A percentile compares a stretch with the other conserved stretches of the same genome.
Conservation (phyloP, 2,329 filamentous ascomycete species). For the Fusarium albosuccineum region DNA sequence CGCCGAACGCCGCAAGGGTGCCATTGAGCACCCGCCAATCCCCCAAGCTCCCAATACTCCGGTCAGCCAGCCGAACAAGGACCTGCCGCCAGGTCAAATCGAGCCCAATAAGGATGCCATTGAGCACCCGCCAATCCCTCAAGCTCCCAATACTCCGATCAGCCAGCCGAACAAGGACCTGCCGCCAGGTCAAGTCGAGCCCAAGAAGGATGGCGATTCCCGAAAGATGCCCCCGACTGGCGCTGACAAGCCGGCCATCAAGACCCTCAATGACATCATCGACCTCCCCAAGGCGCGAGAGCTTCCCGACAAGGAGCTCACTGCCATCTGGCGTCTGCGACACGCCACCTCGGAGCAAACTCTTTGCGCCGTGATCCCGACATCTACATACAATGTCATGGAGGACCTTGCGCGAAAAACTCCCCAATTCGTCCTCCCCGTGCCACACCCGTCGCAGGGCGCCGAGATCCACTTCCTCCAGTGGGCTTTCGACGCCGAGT, state of each 20-base stretch:
- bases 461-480: slow-evolving; percentile 97
- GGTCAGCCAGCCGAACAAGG: slow-evolving; percentile 53
- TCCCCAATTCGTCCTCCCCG: slow-evolving; percentile 91
- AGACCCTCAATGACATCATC: slow-evolving; percentile 69
- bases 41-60: slow-evolving; percentile 55
- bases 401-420: slow-evolving; percentile 77
- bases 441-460: slow-evolving; percentile 76
- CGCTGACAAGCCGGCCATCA: slow-evolving; percentile 52
- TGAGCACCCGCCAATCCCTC: slow-evolving; percentile 55
- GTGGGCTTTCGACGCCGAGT: slow-evolving; percentile 85
- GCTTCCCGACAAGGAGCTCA: slow-evolving; percentile 85
- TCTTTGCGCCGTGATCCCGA: slow-evolving; percentile 86
- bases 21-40: slow-evolving; percentile 59
- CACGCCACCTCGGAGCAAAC: slow-evolving; percentile 80
- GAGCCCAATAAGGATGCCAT: slow-evolving; percentile 66
- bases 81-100: slow-evolving; percentile 46
- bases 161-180: slow-evolving; percentile 53
- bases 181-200: slow-evolving; percentile 43
- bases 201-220: slow-evolving; percentile 25
- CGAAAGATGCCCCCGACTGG: slow-evolving; percentile 30
- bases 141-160: slow-evolving; percentile 53
- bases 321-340: slow-evolving; percentile 89
- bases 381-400: slow-evolving; percentile 80
- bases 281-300: slow-evolving; percentile 81
- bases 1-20: slow-evolving; percentile 75